phyloP scores from a whole-genome alignment of 148 eudicot species.

The Amaranthus hypochondriacus region DNA sequence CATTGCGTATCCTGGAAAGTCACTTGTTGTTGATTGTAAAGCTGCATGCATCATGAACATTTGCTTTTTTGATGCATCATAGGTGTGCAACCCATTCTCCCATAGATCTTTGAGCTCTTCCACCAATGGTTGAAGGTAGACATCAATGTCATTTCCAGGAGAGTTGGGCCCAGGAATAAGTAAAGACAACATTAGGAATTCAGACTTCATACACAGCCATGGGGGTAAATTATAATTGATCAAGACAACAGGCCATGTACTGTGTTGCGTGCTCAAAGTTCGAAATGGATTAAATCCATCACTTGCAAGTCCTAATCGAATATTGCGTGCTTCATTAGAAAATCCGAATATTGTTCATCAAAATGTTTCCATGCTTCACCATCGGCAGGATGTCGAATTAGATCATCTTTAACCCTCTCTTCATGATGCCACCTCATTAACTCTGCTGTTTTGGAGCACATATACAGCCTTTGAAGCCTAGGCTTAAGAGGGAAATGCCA shows the following conservation, averaged over 20 bases:
- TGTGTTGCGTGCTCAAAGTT: not conserved
- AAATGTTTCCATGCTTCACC: not conserved
- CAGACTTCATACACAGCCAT: not conserved
- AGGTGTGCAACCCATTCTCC: not conserved
- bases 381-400: not conserved
- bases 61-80: not conserved
- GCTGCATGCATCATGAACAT: slow-evolving; percentile 2
- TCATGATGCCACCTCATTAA: not conserved
- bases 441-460: not conserved
- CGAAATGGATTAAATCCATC: slow-evolving; percentile 9
- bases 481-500: slow-evolving; percentile 10
- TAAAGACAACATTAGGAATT: not conserved
- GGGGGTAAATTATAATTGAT: slow-evolving; percentile 2
- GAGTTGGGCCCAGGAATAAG: not conserved
- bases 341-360: not conserved
- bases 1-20: not conserved
- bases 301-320: not conserved
- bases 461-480: not conserved
- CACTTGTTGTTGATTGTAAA: not conserved
- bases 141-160: slow-evolving; percentile 8
- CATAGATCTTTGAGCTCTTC: slow-evolving; percentile 2
- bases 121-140: slow-evolving; percentile 2
- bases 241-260: not conserved
- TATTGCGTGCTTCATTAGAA: not conserved
- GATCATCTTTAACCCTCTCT: not conserved